phyloP scores from a whole-genome alignment of 495 filamentous ascomycete species.

The Acidiella bohemica region DNA sequence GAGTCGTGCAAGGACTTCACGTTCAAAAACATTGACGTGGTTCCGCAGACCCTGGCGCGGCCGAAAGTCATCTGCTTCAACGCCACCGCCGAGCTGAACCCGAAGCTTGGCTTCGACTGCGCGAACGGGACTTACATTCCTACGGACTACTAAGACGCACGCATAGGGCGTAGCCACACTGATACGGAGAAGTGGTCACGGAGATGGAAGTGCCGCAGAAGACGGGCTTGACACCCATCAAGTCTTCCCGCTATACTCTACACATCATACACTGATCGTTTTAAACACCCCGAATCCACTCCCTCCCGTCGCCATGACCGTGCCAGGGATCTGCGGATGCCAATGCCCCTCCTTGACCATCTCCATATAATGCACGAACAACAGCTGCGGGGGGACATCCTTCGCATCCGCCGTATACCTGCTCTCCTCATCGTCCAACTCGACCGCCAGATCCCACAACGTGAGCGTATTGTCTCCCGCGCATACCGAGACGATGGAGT shows the following conservation, averaged over 20 bases:
- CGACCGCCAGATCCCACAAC: constrained; percentile 91
- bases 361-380: constrained; percentile 95
- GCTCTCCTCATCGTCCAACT: constrained; percentile 92
- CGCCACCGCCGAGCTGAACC: not conserved
- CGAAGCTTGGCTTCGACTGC: not conserved
- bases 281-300: constrained; percentile 63
- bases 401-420: constrained; percentile 72
- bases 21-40: no score
- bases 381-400: constrained; percentile 82
- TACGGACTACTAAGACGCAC: no score
- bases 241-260: no score
- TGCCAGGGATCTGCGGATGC: constrained; percentile 93
- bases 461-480: constrained; percentile 90
- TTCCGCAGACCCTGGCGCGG: no score
- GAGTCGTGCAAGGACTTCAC: no score
- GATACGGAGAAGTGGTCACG: no score
- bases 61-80: no score
- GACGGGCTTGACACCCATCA: no score
- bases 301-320: constrained; percentile 76
- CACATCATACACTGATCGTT: constrained; percentile 38
- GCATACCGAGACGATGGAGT: constrained; percentile 83
- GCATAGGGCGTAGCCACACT: no score
- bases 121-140: not conserved
- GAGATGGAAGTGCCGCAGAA: no score
- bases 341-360: constrained; percentile 90